A percentile compares a stretch with the other conserved stretches of the same genome.
Evolutionary conservation across 805 yeast species (phyloP).

Genomic region (Starmerella riodocensis): DNA sequence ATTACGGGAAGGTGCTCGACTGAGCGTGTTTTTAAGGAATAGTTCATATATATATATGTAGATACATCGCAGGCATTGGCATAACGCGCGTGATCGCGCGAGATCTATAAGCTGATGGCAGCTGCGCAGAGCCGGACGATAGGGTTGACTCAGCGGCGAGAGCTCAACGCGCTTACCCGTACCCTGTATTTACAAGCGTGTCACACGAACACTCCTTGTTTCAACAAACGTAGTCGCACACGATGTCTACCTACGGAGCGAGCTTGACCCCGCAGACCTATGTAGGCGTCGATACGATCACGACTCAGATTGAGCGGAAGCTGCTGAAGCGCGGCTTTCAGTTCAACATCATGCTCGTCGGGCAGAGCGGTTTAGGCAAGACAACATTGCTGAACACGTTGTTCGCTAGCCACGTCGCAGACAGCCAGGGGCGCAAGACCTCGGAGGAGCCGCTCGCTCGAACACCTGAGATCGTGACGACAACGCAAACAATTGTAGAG

Average conservation of each 20-base stretch:
- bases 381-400: conserved; percentile 83
- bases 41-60: no score
- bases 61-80: no score
- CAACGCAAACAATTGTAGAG: conserved; percentile 47
- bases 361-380: conserved; percentile 83
- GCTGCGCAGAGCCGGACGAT: no score
- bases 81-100: no score
- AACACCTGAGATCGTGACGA: conserved; percentile 61
- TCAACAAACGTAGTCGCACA: not conserved
- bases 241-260: conserved; percentile 1
- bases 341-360: conserved; percentile 88
- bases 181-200: no score
- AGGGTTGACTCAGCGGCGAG: no score
- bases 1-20: no score
- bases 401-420: conserved; percentile 68
- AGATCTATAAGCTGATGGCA: no score
- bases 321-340: conserved; percentile 86
- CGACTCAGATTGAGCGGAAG: conserved; percentile 87
- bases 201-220: no score
- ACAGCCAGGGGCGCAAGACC: conserved; percentile 56
- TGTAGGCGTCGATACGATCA: conserved; percentile 95
- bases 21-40: no score
- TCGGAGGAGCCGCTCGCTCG: conserved; percentile 63
- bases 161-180: no score
- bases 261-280: conserved; percentile 46